Evolutionary conservation across 352 stramenopile species (phyloP).

Genomic region (Phytophthora hibernalis): DNA sequence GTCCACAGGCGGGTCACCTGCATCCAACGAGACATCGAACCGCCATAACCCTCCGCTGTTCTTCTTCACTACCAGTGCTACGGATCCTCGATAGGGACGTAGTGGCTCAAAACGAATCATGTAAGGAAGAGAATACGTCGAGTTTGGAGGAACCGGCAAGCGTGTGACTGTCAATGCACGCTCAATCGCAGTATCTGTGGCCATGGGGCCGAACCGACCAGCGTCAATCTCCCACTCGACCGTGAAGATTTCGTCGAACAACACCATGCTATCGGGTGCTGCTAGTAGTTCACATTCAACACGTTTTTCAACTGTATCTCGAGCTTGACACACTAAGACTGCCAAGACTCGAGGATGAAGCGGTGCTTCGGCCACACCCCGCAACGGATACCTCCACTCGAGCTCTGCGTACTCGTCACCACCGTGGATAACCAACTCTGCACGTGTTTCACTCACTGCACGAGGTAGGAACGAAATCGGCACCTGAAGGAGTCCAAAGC

Average conservation of each 20-base stretch:
- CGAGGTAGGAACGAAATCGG: constrained; percentile 92
- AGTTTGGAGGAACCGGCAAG: constrained; percentile 17
- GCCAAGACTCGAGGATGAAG: constrained; percentile 60
- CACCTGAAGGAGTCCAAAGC: constrained; percentile 88
- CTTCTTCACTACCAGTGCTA: constrained; percentile 83
- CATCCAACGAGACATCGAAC: constrained; percentile 88
- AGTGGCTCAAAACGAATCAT: constrained; percentile 87
- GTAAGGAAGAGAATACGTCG: constrained; percentile 46
- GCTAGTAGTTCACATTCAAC: constrained; percentile 71
- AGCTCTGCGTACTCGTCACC: constrained; percentile 73
- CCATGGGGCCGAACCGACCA: constrained; percentile 61
- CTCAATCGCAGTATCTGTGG: constrained; percentile 54
- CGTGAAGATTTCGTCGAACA: constrained; percentile 55
- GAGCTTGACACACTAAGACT: constrained; percentile 69
- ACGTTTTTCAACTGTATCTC: constrained; percentile 71
- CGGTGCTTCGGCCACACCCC: constrained; percentile 74
- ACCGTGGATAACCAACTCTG: constrained; percentile 72
- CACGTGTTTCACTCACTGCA: constrained; percentile 69
- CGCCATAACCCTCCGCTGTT: constrained; percentile 86
- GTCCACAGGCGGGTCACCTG: constrained; percentile 82
- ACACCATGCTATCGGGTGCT: constrained; percentile 48
- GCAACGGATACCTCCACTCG: constrained; percentile 80
- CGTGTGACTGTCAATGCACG: constrained; percentile 57
- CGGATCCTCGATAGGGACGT: constrained; percentile 77
- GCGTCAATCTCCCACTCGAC: constrained; percentile 72